Base-by-base conservation (phyloP, 805 yeast species). In the Kuraishia hungarica region DNA sequence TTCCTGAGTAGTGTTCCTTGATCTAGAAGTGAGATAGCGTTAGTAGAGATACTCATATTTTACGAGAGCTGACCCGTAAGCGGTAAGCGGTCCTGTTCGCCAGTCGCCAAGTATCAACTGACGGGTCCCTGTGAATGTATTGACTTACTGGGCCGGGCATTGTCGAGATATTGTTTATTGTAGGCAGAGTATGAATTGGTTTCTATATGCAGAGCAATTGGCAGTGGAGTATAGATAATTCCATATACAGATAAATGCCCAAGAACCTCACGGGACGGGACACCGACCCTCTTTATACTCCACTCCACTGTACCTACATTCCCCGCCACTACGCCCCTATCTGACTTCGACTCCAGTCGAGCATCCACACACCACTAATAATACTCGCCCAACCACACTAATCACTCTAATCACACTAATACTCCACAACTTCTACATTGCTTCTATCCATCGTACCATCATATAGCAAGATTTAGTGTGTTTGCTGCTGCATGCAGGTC, bases 91-190 rank as follows among this genome's bases (percentile, higher is more conserved):
- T n/a, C n/a, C n/a, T n/a, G n/a, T n/a, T n/a, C n/a, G n/a, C n/a
- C n/a, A n/a, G n/a, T n/a, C n/a, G n/a, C n/a, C n/a, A n/a, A n/a
- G n/a, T n/a, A n/a, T n/a, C n/a, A n/a, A n/a, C n/a, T n/a, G n/a
- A 21, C 22, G 17, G 8, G 22, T 47, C 5, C 6, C 50, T 21
- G 6, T 43, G 21, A 11, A 26, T 8, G 2, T 15, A 26, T n/a
- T 10, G n/a, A 23, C 51, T 49, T 26, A 49, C 51, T 21, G 51
- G 51, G 6, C 39, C 51, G 13, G 51, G 22, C 35, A 49, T 49
- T 49, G 20, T 26, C 48, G 48, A 19, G 48, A 43, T 22, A 5
- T 20, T n/a, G n/a, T n/a, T n/a, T n/a, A n/a, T n/a, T n/a, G n/a
- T n/a, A n/a, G n/a, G n/a, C n/a, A n/a, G n/a, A n/a, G n/a, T n/a